Base-by-base conservation (phyloP, 352 stramenopile species). In the Peronosclerospora sorghi region DNA sequence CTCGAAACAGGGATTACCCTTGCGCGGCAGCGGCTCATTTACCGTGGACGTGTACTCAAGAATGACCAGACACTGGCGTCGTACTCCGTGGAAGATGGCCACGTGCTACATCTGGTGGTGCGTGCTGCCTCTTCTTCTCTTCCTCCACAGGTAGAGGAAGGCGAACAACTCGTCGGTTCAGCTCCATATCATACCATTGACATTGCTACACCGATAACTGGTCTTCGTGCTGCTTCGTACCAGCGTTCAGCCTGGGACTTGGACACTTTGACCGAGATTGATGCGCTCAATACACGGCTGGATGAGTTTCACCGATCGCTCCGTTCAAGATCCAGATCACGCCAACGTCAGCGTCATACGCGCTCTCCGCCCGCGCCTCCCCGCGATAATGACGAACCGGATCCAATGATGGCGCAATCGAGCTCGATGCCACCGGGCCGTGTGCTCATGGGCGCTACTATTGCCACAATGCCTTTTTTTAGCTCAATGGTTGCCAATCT, bases 11-110 rank as follows among this genome's bases (percentile, higher is more conserved):
- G 80, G 38, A 62, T 93, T 21, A 74, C 72, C 18, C 47, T 83
- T 28, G 65, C 73, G 20, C 75, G 80, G 2, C 80, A 93, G 59
- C 55, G 80, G 29, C 73, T 93, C 35, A 93, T 93, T 48, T 93
- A 89, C 41, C 73, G 78, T 18, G 80, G 80, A 20, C 78, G 83
- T 48, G 80, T 93, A 41, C 73, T 93, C 38, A 93, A 93, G 59
- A 88, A 93, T 39, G 75, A 90, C 50, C 68, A 88, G 56, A 56
- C 48, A 35, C 65, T 93, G 41, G 54, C 72, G 15, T 54, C 72
- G 5, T 93, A 93, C 42, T 50, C 80, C 10, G 41, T 93, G 9
- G 77, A 93, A 50, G 76, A 93, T 36, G 80, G 77, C 10, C 77
- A 93, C 44, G 81, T 82, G 28, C 52, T 93, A 28, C 80, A 93